Evolutionary conservation across 805 yeast species (phyloP).

Genomic region (Kodamaea leandrae): DNA sequence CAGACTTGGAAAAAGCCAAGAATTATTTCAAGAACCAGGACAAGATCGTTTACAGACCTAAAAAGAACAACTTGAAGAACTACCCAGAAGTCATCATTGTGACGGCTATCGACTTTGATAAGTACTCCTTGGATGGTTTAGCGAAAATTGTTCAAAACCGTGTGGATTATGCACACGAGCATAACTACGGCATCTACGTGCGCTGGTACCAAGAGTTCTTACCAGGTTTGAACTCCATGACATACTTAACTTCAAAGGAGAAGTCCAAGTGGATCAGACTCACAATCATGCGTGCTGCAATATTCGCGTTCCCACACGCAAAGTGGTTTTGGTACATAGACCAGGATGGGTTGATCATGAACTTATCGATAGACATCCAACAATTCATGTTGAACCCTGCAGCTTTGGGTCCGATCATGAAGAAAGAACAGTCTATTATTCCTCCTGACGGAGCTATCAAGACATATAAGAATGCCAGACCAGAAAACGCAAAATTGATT

Average conservation of each 20-base stretch:
- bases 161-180: constrained; percentile 80
- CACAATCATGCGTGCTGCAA: constrained; percentile 75
- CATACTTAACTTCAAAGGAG: constrained; percentile 41
- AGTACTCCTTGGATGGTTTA: constrained; percentile 55
- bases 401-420: constrained; percentile 60
- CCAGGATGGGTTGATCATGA: constrained; percentile 73
- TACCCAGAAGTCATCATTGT: constrained; percentile 73
- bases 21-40: constrained; percentile 66
- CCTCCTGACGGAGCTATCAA: constrained; percentile 66
- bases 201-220: constrained; percentile 84
- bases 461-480: constrained; percentile 60
- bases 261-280: constrained; percentile 62
- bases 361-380: constrained; percentile 57
- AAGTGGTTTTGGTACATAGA: constrained; percentile 88
- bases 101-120: constrained; percentile 73
- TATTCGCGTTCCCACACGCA: constrained; percentile 89
- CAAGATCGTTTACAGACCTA: constrained; percentile 48
- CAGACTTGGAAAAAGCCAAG: constrained; percentile 45
- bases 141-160: constrained; percentile 78
- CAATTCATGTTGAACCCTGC: constrained; percentile 58
- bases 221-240: constrained; percentile 50
- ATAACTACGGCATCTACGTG: constrained; percentile 78
- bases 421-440: constrained; percentile 69
- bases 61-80: constrained; percentile 23
- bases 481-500: constrained; percentile 56